These are phyloP conservation scores for Austroboletus novae-zelandiae DNA, from an alignment of 1,284 basidiomycete genomes.

Conservation along the genomic window DNA sequence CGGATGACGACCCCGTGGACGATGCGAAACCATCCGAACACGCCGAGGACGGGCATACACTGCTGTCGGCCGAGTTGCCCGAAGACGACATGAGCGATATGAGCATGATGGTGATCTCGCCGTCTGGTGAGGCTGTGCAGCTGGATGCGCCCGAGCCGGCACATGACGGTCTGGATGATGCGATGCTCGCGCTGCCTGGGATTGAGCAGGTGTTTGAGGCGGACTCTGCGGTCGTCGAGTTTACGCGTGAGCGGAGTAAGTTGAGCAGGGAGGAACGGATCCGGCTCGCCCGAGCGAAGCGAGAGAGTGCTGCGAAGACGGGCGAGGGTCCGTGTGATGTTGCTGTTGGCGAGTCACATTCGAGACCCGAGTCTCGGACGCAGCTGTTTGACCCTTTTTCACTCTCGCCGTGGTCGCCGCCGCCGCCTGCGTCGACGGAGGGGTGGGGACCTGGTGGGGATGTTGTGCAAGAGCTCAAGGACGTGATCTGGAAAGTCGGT, in stretches of 20 bases:
- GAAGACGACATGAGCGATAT: not conserved
- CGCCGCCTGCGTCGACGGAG: constrained; percentile 27
- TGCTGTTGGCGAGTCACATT: no score
- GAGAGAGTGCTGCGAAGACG: constrained; percentile 38
- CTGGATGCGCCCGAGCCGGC: not conserved
- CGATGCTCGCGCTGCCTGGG: constrained; percentile 54
- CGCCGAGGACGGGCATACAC: not conserved
- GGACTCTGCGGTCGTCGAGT: constrained; percentile 46
- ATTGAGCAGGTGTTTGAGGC: constrained; percentile 77
- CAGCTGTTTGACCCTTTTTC: not conserved
- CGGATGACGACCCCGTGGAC: constrained; percentile 16
- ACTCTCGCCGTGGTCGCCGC: constrained; percentile 3
- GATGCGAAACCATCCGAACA: not conserved
- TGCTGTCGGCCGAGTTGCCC: not conserved
- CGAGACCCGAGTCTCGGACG: no score
- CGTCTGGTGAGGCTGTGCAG: constrained; percentile 9
- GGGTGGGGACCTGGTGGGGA: constrained; percentile 73
- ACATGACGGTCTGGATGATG: not conserved
- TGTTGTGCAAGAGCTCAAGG: constrained; percentile 78
- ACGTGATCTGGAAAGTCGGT: constrained; percentile 80
- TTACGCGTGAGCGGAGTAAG: constrained; percentile 56
- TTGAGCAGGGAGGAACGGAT: constrained; percentile 73
- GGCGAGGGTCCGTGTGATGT: no score
- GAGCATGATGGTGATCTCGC: constrained; percentile 5
- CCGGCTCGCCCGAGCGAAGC: constrained; percentile 51